Evolutionary conservation across 805 yeast genomes (phyloP).

Genomic region (Candida coleopterorum): DNA sequence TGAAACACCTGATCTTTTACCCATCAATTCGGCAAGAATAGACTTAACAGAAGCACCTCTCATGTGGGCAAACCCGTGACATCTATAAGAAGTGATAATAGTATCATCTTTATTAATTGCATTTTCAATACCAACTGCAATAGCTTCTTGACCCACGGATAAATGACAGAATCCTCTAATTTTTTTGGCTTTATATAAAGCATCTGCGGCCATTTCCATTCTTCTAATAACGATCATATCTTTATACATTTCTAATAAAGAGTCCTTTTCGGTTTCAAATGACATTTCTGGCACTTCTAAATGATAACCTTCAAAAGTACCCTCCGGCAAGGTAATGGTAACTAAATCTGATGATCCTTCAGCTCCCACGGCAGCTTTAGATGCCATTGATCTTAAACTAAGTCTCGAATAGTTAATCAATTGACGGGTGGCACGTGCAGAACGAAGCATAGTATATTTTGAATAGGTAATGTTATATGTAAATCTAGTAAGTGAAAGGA

Average conservation of each 20-base stretch:
- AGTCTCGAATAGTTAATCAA: constrained; percentile 1
- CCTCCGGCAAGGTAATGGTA: constrained; percentile 63
- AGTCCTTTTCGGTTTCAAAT: constrained; percentile 75
- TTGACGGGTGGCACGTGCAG: constrained; percentile 4
- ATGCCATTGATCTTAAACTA: constrained; percentile 4
- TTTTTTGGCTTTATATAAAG: constrained; percentile 95
- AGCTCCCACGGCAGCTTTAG: constrained; percentile 18
- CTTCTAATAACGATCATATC: constrained; percentile 93
- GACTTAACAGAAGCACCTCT: constrained; percentile 90
- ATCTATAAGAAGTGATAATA: constrained; percentile 94
- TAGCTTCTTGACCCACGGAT: constrained; percentile 97
- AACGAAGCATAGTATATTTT: constrained; percentile 1
- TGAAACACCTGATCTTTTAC: constrained; percentile 91
- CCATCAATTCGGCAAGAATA: constrained; percentile 94
- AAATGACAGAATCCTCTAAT: constrained; percentile 99
- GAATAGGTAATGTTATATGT: too few relatives aligned
- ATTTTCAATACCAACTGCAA: constrained; percentile 96
- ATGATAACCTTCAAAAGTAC: constrained; percentile 82
- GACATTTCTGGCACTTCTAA: constrained; percentile 62
- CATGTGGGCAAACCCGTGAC: constrained; percentile 97
- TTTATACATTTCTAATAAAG: constrained; percentile 87
- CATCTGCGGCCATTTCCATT: constrained; percentile 99
- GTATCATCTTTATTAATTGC: constrained; percentile 85
- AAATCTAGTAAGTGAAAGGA: too few relatives aligned
- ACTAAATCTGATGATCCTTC: constrained; percentile 30